Evolutionary conservation across 805 yeast species (phyloP), one percentile per base, ranked within the genome.

Genomic region (Kuraishia floccosa): DNA sequence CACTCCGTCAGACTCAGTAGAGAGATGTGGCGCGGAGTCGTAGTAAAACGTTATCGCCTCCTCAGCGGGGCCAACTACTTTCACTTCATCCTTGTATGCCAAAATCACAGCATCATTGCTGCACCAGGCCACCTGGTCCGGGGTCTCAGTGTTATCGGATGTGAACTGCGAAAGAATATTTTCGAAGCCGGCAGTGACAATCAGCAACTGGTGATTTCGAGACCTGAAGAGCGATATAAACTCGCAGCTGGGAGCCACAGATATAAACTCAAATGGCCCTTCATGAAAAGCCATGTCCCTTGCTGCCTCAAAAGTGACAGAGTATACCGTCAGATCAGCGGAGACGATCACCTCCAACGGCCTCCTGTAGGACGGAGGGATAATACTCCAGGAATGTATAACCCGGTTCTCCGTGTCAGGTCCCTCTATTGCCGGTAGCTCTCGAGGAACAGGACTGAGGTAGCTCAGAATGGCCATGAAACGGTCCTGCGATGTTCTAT

Each of bases 51-150:
- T 70, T 30, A 76, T 48, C 27, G 68, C 46, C 12, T 67, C 70
- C 38, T 68, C 74, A 8, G 73, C 69, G 0, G 94, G 89, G 0
- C 93, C 94, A 22, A 78, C 63, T 11, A 87, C 47, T 36, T 68
- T 67, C 17, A 85, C 43, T 31, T 79, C 85, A 40, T 79, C 89
- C 3, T 65, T 57, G 36, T 54, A 54, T 1, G 72, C 57, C 9
- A 78, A 46, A 0, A 76, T 74, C 1, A 87, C 73, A 0, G 91
- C 84, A 52, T 85, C 94, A 40, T 77, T 73, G 0, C 89, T 84
- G 47, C 95, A 79, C 97, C 96, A 91, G 35, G 63, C 65, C 13
- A 82, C 54, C 36, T 66, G 64, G 25, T 44, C 50, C 0, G 79
- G 75, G 0, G 42, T 36, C 4, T 52, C 33, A 17, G 50, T 16